Evolutionary conservation across 805 yeast genomes (phyloP), one percentile per base, ranked within the genome.

Genomic region (Wickerhamomyces ciferrii): DNA sequence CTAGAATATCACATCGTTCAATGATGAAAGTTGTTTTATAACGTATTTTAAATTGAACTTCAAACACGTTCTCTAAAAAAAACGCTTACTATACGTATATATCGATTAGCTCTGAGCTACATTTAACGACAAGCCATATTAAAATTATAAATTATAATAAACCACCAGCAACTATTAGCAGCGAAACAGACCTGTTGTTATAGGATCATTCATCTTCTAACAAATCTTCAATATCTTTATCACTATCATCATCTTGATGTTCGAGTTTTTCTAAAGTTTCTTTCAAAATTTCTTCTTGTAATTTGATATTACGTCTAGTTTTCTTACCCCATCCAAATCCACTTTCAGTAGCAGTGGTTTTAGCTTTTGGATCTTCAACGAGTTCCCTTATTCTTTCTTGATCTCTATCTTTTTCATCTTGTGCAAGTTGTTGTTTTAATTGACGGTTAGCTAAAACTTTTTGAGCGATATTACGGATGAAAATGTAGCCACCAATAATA

Each of bases 301-400:
- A 69, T 62, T 78, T 76, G 38, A 78, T 79, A 48, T 71, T 72
- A 52, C 71, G 70, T 69, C 91, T 76, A 6, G 91, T 84, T 58
- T 75, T 74, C 61, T 85, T 86, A 46, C 94, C 94, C 89, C 90
- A 85, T 25, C 94, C 92, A 70, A 85, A 85, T 5, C 72, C 52
- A 35, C 67, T 60, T 32, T 80, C 80, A 43, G 58, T 54, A 20
- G 60, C 56, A 42, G 70, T 63, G 27, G 68, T 72, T 32, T 61
- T 56, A 25, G 61, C 66, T 21, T 67, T 71, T 39, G 71, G 69
- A 32, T 63, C 58, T 13, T 66, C 71, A 5, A 68, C 53, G 15
- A 65, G 47, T 9, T 59, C 58, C 10, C 64, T 61, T n/a, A 65
- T 45, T 25, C 63, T 55, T 4, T 56, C 59, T 29, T 60, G 56